A percentile compares a stretch with the other conserved stretches of the same genome.
Conservation (phyloP, 495 filamentous ascomycete species). For the Penicillium macrosclerotiorum region DNA sequence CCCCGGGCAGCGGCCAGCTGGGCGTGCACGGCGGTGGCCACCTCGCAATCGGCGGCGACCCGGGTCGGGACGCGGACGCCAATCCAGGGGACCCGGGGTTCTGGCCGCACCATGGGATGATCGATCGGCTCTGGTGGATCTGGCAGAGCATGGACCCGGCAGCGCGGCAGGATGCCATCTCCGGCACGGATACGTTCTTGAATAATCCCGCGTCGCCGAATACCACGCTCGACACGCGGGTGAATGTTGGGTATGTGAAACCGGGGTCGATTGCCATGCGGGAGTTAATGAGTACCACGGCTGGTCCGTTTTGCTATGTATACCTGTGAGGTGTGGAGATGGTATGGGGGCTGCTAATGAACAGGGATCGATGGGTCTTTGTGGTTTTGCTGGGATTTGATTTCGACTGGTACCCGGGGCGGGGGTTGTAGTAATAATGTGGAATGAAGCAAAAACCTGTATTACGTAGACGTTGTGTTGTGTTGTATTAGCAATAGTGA, state of each 20-base stretch:
- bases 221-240: slow-evolving; percentile 43
- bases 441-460: no score
- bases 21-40: slow-evolving; percentile 66
- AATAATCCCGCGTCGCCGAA: slow-evolving; percentile 51
- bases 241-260: slow-evolving; percentile 44
- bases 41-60: slow-evolving; percentile 61
- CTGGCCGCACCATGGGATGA: slow-evolving; percentile 66
- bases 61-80: slow-evolving; percentile 56
- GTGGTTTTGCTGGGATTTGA: no score
- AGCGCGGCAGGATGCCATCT: slow-evolving; percentile 43
- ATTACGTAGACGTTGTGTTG: no score
- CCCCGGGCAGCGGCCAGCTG: slow-evolving; percentile 44
- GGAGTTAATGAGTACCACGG: slow-evolving; percentile 50
- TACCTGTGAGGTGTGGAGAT: slow-evolving; percentile 33
- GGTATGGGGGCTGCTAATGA: no score
- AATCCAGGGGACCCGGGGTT: slow-evolving; percentile 66
- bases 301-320: slow-evolving; percentile 57
- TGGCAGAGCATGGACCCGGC: slow-evolving; percentile 62
- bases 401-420: no score
- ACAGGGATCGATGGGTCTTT: no score
- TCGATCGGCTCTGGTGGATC: slow-evolving; percentile 68
- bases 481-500: no score
- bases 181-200: slow-evolving; percentile 56
- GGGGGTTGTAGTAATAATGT: no score
- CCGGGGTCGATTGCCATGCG: slow-evolving; percentile 37